These are phyloP conservation scores for Ilyonectria destructans DNA, from an alignment of 2,329 filamentous ascomycete species.

Conservation along the genomic window DNA sequence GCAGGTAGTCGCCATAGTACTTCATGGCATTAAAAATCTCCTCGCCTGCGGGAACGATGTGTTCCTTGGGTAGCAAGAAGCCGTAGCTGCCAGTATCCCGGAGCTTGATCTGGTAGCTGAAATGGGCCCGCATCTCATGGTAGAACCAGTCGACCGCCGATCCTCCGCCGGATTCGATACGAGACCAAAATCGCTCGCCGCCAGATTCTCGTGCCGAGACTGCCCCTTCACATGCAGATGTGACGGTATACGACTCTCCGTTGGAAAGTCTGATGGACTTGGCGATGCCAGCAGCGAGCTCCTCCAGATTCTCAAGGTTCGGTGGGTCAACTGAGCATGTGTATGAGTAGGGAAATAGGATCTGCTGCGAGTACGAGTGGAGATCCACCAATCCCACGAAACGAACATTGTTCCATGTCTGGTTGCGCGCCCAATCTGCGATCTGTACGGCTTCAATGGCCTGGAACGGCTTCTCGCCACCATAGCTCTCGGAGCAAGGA, in stretches of 20 bases:
- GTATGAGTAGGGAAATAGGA: slow-evolving; percentile 93
- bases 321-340: slow-evolving; percentile 85
- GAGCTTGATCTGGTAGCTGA: slow-evolving; percentile 94
- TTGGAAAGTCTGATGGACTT: slow-evolving; percentile 90
- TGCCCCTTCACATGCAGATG: slow-evolving; percentile 90
- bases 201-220: slow-evolving; percentile 57
- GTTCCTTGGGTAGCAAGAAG: slow-evolving; percentile 88
- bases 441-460: slow-evolving; percentile 84
- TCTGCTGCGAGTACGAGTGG: slow-evolving; percentile 95
- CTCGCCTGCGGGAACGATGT: slow-evolving; percentile 91
- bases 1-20: slow-evolving; percentile 86
- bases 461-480: slow-evolving; percentile 87
- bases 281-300: slow-evolving; percentile 88
- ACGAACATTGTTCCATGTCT: slow-evolving; percentile 80
- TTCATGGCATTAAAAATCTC: slow-evolving; percentile 89
- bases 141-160: slow-evolving; percentile 97
- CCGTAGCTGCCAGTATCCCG: slow-evolving; percentile 95
- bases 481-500: slow-evolving; percentile 92
- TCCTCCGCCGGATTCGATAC: slow-evolving; percentile 84
- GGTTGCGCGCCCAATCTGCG: slow-evolving; percentile 86
- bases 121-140: slow-evolving; percentile 85
- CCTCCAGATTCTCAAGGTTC: slow-evolving; percentile 91
- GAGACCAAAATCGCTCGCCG: slow-evolving; percentile 48
- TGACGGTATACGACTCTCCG: slow-evolving; percentile 82
- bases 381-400: slow-evolving; percentile 92